Conservation (phyloP, 345 rosid species). For the Gossypium mustelinum region DNA sequence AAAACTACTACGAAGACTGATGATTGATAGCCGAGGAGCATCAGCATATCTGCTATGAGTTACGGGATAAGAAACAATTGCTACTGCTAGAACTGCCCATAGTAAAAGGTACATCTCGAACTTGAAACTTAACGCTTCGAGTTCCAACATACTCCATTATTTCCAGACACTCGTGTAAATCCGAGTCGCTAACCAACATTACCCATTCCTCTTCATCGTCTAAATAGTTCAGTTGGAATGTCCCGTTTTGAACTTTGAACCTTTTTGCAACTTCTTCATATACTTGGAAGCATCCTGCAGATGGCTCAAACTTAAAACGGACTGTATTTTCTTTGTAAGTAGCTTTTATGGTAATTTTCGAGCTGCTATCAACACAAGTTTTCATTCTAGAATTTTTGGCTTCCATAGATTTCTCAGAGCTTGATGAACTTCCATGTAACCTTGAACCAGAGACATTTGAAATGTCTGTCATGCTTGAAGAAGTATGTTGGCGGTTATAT, state of each 20-base stretch:
- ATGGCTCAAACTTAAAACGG: constrained; percentile 77
- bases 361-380: constrained; percentile 33
- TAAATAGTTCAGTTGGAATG: constrained; percentile 75
- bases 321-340: constrained; percentile 63
- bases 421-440: constrained; percentile 46
- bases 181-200: constrained; percentile 62
- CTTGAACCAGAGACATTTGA: constrained; percentile 56
- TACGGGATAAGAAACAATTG: constrained; percentile 41
- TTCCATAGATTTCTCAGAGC: constrained; percentile 48
- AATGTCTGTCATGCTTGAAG: constrained; percentile 60
- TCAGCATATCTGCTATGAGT: constrained; percentile 18
- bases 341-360: constrained; percentile 61
- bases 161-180: constrained; percentile 80
- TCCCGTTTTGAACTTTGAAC: constrained; percentile 58
- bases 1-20: neutral
- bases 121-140: constrained; percentile 56
- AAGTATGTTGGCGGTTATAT: constrained; percentile 38
- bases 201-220: constrained; percentile 97
- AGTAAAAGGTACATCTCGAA: constrained; percentile 45
- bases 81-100: constrained; percentile 70
- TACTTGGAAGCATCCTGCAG: constrained; percentile 57
- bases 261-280: constrained; percentile 73
- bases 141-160: constrained; percentile 53
- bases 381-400: constrained; percentile 35
- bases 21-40: neutral